These are phyloP conservation scores for Fusarium sp. DNA, from an alignment of 2,329 filamentous ascomycete species.

Conservation along the genomic window DNA sequence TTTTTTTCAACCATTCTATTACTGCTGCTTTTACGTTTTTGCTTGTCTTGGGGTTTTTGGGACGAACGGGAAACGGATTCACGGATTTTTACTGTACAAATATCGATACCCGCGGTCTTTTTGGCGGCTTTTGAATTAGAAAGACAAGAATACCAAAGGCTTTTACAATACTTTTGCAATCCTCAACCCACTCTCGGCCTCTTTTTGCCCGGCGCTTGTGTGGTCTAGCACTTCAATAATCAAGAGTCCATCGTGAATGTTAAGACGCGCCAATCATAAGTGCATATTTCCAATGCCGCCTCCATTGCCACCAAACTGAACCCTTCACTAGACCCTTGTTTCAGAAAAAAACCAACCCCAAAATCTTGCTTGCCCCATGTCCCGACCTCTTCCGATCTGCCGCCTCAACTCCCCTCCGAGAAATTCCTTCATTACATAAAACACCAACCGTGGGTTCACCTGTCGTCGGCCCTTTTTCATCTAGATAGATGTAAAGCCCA, in stretches of 20 bases:
- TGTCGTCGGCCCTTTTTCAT: conserved; percentile 56
- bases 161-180: neutral
- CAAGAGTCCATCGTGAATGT: conserved; percentile 1
- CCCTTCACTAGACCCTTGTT: conserved; percentile 35
- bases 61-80: conserved; percentile 15
- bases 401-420: conserved; percentile 8
- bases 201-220: conserved; percentile 11
- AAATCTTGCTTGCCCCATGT: neutral
- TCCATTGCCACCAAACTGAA: conserved; percentile 4
- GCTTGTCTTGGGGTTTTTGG: conserved; percentile 23
- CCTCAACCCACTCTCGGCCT: conserved; percentile 20
- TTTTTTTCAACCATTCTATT: conserved; percentile 4
- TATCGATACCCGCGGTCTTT: conserved; percentile 42
- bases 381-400: conserved; percentile 35
- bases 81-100: conserved; percentile 33
- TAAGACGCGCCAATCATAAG: conserved; percentile 34
- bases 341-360: neutral
- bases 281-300: neutral
- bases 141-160: conserved; percentile 27
- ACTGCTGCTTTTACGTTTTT: conserved; percentile 21
- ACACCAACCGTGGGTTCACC: conserved; percentile 18
- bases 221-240: neutral
- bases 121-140: conserved; percentile 22
- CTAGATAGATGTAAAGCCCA: conserved; percentile 61
- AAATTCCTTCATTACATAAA: conserved; percentile 47